These are phyloP conservation scores for Acacia melanoxylon DNA, from an alignment of 306 rosid genomes.

Conservation along the genomic window DNA sequence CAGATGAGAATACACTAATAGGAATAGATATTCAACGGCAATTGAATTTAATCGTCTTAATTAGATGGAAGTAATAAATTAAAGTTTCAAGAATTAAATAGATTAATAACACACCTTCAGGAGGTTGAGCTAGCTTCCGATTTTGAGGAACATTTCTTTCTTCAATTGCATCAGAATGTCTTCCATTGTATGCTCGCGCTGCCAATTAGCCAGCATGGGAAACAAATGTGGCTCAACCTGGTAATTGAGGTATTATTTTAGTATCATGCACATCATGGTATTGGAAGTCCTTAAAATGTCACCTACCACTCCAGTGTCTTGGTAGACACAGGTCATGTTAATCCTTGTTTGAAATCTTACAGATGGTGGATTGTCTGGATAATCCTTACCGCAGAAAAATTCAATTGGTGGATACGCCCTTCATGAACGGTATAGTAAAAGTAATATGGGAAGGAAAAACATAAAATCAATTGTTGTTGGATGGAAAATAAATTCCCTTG, in stretches of 20 bases:
- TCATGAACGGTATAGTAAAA: conserved; percentile 84
- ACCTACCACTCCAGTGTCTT: conserved; percentile 89
- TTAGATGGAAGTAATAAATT: background rate
- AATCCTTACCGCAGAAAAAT: conserved; percentile 90
- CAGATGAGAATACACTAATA: background rate
- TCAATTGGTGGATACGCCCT: conserved; percentile 92
- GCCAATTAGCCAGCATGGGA: conserved; percentile 96
- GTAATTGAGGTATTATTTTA: conserved; percentile 38
- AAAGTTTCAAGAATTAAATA: background rate
- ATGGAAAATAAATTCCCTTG: background rate
- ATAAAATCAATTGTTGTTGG: background rate
- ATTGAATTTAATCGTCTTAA: background rate
- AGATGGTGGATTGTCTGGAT: conserved; percentile 90
- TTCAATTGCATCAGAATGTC: conserved; percentile 83
- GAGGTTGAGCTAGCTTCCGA: conserved; percentile 89
- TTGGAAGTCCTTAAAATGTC: conserved; percentile 3
- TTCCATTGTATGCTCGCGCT: conserved; percentile 89
- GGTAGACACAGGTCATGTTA: conserved; percentile 90
- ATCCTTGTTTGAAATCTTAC: conserved; percentile 92
- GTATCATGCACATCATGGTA: conserved; percentile 27
- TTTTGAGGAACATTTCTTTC: conserved; percentile 98
- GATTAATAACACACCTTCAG: conserved; percentile 64
- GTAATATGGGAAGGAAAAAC: conserved; percentile 28
- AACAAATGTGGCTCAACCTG: conserved; percentile 92
- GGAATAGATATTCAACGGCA: background rate